phyloP scores from a whole-genome alignment of 768 basidiomycete species.

The Amanita fuliginea region DNA sequence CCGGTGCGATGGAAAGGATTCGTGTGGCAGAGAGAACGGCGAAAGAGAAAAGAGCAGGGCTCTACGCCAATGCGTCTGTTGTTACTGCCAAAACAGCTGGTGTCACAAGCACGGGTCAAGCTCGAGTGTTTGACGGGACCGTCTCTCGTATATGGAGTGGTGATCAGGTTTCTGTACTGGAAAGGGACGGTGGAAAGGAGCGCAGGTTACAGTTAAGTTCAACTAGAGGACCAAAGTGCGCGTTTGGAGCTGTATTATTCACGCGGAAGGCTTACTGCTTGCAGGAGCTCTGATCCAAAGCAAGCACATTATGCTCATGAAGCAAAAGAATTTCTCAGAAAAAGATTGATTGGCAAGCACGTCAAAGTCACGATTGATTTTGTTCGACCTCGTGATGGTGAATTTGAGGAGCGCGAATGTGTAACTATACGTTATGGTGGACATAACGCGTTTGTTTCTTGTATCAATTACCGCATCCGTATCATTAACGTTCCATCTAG shows the following conservation, averaged over 20 bases:
- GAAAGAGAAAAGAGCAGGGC: conserved; percentile 58
- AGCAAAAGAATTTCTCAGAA: conserved; percentile 87
- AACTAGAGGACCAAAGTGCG: conserved; percentile 71
- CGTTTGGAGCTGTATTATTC: background rate
- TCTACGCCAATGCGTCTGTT: conserved; percentile 51
- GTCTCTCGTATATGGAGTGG: conserved; percentile 88
- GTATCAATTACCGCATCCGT: background rate
- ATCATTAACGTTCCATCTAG: conserved; percentile 15
- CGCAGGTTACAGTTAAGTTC: conserved; percentile 82
- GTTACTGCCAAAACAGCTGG: conserved; percentile 36
- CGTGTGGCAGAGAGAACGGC: conserved; percentile 75
- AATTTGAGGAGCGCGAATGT: conserved; percentile 89
- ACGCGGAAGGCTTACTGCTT: background rate
- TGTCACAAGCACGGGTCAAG: conserved; percentile 27
- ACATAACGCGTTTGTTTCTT: conserved; percentile 55
- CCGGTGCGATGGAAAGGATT: conserved; percentile 81
- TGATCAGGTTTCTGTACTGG: conserved; percentile 77
- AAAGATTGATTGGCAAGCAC: conserved; percentile 83
- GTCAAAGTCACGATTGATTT: conserved; percentile 85
- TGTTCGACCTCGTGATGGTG: conserved; percentile 82
- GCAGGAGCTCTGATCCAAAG: conserved; percentile 73
- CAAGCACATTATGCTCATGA: conserved; percentile 85
- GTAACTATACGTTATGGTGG: conserved; percentile 80
- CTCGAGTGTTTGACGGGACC: conserved; percentile 62
- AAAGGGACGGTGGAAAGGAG: conserved; percentile 66